These are phyloP conservation scores for Parmelia sp. DNA, from an alignment of 495 filamentous ascomycete genomes.

Conservation along the genomic window DNA sequence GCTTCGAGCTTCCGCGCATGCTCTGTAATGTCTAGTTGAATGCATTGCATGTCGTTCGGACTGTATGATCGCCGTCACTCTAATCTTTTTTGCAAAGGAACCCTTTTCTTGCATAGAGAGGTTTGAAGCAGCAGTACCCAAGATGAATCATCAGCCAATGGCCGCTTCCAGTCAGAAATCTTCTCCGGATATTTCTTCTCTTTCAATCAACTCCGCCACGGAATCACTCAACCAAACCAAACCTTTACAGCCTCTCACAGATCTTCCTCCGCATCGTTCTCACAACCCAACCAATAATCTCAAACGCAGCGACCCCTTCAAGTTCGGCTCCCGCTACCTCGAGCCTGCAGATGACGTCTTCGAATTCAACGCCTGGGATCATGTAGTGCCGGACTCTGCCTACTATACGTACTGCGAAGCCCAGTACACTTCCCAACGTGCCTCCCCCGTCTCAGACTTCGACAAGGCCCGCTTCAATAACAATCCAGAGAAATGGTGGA, in stretches of 20 bases:
- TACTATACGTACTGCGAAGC: conserved; percentile 75
- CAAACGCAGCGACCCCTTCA: conserved; percentile 86
- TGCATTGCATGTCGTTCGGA: neutral
- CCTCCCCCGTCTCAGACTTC: conserved; percentile 76
- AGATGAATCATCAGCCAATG: neutral
- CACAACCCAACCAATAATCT: conserved; percentile 50
- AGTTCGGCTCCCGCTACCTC: conserved; percentile 86
- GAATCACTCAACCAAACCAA: neutral
- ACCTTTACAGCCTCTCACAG: neutral
- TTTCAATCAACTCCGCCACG: neutral
- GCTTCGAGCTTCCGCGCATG: neutral
- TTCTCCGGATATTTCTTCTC: neutral
- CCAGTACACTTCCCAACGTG: conserved; percentile 77
- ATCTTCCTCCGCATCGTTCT: conserved; percentile 38
- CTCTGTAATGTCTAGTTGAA: neutral
- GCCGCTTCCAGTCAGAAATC: neutral
- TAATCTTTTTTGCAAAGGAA: neutral
- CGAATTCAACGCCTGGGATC: conserved; percentile 98
- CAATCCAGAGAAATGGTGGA: conserved; percentile 92
- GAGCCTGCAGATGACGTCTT: conserved; percentile 78
- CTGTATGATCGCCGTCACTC: neutral
- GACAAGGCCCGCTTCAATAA: conserved; percentile 81
- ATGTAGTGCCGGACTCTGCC: conserved; percentile 75
- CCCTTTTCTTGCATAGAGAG: neutral
- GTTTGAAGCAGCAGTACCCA: neutral